A percentile compares a stretch with the other conserved stretches of the same genome.
Conservation (phyloP, 352 stramenopile genomes). For the Phytophthora fragariaefolia region DNA sequence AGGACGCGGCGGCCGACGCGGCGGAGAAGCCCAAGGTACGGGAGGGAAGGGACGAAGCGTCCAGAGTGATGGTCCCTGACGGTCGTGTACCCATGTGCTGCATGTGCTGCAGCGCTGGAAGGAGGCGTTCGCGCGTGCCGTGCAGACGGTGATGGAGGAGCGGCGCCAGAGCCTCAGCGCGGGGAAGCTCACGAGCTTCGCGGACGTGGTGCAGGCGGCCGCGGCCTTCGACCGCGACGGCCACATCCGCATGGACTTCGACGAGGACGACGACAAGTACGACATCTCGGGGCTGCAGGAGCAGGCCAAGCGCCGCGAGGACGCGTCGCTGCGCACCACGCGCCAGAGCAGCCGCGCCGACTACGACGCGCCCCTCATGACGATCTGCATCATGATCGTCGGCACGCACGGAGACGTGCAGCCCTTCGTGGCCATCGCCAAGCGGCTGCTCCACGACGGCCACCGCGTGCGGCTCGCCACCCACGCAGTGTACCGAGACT, state of each 20-base stretch:
- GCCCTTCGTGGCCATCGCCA: conserved; percentile 88
- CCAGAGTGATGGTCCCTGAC: conserved; percentile 27
- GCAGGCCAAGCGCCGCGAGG: conserved; percentile 30
- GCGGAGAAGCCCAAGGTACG: conserved; percentile 32
- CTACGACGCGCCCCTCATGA: conserved; percentile 55
- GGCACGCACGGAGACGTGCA: conserved; percentile 89
- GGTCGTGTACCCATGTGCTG: conserved; percentile 12
- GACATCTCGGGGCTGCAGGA: conserved; percentile 48
- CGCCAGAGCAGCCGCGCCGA: conserved; percentile 26
- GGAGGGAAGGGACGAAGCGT: too few relatives aligned
- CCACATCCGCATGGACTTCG: conserved; percentile 61
- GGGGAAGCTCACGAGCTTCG: conserved; percentile 36
- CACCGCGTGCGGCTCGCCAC: conserved; percentile 93
- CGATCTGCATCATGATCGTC: conserved; percentile 92
- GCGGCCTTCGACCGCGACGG: conserved; percentile 54
- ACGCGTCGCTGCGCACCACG: conserved; percentile 22
- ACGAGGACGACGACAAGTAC: conserved; percentile 52
- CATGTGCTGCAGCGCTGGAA: conserved; percentile 46
- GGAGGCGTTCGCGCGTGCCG: conserved; percentile 22
- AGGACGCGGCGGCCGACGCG: neutral
- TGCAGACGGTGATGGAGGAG: conserved; percentile 36
- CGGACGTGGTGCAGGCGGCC: conserved; percentile 53
- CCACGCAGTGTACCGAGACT: conserved; percentile 88
- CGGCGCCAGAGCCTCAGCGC: neutral
- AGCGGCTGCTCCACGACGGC: conserved; percentile 80